Conservation (phyloP, 179 eudicot genomes). For the Carnegiea gigantea region DNA sequence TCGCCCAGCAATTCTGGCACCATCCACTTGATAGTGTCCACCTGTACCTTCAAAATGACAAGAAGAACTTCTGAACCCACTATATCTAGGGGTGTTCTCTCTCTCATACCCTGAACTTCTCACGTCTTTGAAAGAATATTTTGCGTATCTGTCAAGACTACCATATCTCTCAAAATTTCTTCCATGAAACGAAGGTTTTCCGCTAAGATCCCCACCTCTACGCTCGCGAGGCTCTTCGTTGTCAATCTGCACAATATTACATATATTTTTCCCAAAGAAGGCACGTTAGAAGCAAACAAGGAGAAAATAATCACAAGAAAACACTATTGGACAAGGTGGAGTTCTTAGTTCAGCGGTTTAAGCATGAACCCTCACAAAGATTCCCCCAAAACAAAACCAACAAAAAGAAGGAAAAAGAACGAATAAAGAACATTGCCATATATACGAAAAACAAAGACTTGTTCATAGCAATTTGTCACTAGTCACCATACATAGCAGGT, state of each 20-base stretch:
- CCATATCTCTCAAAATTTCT: constrained; percentile 30
- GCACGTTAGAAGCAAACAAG: background rate
- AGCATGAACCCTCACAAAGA: too few relatives aligned
- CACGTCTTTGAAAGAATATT: constrained; percentile 29
- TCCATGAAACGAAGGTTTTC: constrained; percentile 24
- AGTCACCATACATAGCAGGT: too few relatives aligned
- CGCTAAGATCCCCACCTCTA: constrained; percentile 16
- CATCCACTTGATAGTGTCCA: constrained; percentile 50
- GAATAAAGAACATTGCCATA: too few relatives aligned
- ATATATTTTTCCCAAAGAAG: background rate
- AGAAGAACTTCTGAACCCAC: constrained; percentile 29
- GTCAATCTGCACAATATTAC: constrained; percentile 34
- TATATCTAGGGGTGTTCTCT: constrained; percentile 29
- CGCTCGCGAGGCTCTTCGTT: constrained; percentile 34
- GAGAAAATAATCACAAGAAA: background rate
- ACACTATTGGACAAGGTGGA: background rate
- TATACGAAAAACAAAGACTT: too few relatives aligned
- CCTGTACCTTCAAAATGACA: constrained; percentile 45
- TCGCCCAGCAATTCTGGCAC: constrained; percentile 36
- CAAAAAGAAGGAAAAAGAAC: too few relatives aligned
- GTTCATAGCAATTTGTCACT: too few relatives aligned
- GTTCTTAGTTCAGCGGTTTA: background rate
- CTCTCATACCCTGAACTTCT: constrained; percentile 39
- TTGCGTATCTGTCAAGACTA: constrained; percentile 26
- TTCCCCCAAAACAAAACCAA: too few relatives aligned